Base-by-base conservation (phyloP, 1,284 basidiomycete species). In the Ceraceosorus guamensis region DNA sequence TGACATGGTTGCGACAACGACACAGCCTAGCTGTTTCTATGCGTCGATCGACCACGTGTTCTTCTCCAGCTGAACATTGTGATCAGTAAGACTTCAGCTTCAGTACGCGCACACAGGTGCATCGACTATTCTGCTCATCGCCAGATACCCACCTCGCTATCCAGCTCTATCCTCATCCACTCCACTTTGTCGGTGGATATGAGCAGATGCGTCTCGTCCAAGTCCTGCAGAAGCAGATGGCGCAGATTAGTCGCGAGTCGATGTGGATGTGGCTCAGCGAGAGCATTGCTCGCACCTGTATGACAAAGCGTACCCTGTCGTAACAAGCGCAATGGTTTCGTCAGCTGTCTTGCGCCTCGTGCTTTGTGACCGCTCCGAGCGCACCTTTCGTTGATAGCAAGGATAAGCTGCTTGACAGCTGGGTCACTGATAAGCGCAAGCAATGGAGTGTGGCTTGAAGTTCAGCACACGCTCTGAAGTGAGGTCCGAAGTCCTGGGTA, bases 321-420 rank as follows among this genome's bases (percentile, higher is more conserved):
- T 24, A 24, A 24, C 24, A 24, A 24, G 24, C 24, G 24, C 24
- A 24, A 24, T 2, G 24, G 24, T 24, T 24, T 24, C 24, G 24
- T 24, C 24, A 24, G 24, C 24, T 24, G 24, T 24, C 24, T 3
- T 24, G 24, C 24, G 24, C 24, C 24, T 24, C 24, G 24, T 24
- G 24, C 24, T 24, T 1, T 24, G 24, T 24, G 24, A 24, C 24
- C 24, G 24, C 24, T 24, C 24, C 24, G 24, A 24, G n/a, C 14
- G 45, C 45, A 30, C 24, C 65, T 58, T 76, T 89, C 87, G 76
- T 92, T 88, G 81, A 91, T 83, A 13, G 83, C 80, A 41, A 91
- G 80, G 32, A 91, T 81, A 55, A 91, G 90, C 74, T 91, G 89
- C 77, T 91, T 91, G 53, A 91, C 89, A 3, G 89, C 89, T 5